Evolutionary conservation across 139 green algal species (phyloP).

Genomic region (Auxenochlorella pyrenoidosa): DNA sequence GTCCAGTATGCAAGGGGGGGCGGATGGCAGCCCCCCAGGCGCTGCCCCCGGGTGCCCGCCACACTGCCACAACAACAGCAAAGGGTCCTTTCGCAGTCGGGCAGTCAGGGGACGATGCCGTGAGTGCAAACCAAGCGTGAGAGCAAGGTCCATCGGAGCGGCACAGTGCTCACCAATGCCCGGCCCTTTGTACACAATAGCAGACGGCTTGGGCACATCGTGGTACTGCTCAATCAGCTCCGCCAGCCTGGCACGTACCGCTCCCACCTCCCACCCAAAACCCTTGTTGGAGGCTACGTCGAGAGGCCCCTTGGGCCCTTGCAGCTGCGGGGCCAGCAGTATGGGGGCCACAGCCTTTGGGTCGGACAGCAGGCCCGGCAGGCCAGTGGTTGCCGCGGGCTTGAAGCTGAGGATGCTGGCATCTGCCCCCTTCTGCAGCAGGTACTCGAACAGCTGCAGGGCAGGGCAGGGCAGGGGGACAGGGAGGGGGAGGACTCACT

Average conservation of each 20-base stretch:
- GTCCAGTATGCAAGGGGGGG: too few species aligned
- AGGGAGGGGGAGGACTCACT: too few species aligned
- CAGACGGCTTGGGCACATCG: slow-evolving; percentile 24
- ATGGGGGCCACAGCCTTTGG: too few species aligned
- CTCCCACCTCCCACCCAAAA: slow-evolving; percentile 32
- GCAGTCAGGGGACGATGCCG: too few species aligned
- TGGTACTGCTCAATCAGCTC: slow-evolving; percentile 35
- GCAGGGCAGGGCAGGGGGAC: not conserved
- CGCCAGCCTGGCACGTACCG: slow-evolving; percentile 34
- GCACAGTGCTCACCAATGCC: slow-evolving; percentile 30
- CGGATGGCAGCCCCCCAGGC: too few species aligned
- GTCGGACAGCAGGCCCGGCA: not conserved
- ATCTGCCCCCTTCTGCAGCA: slow-evolving; percentile 52
- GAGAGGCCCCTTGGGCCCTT: not conserved
- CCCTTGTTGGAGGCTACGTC: slow-evolving; percentile 31
- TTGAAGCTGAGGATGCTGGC: slow-evolving; percentile 19
- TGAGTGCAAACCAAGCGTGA: too few species aligned
- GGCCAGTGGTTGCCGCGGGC: not conserved
- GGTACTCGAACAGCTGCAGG: slow-evolving; percentile 49
- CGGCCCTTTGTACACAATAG: slow-evolving; percentile 27
- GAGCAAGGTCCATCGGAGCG: too few species aligned
- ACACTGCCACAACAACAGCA: too few species aligned
- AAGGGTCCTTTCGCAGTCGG: too few species aligned
- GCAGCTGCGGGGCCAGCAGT: not conserved
- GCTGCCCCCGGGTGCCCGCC: too few species aligned